Conservation (phyloP, 2,329 filamentous ascomycete genomes). For the Pseudohalonectria lignicola region DNA sequence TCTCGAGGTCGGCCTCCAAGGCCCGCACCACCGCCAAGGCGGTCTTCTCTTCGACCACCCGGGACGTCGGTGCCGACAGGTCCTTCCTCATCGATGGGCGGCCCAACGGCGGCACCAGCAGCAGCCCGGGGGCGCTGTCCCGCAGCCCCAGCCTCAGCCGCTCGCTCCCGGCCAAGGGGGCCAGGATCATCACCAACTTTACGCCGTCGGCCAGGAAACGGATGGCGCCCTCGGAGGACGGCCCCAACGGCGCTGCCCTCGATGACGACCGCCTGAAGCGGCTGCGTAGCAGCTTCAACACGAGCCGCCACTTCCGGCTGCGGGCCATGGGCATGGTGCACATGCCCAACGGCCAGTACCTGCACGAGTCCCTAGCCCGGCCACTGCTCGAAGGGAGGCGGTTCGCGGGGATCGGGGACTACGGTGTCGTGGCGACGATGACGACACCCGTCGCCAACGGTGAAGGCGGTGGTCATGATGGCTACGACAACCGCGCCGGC, state of each 20-base stretch:
- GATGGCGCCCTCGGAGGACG: background rate
- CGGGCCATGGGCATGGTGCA: conserved; percentile 30
- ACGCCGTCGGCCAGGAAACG: conserved; percentile 6
- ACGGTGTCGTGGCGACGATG: conserved; percentile 17
- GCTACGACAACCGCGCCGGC: too few species aligned
- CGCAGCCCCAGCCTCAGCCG: conserved; percentile 9
- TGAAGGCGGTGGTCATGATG: too few species aligned
- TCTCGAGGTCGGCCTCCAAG: conserved; percentile 1
- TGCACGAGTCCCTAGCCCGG: conserved; percentile 31
- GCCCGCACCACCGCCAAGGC: conserved; percentile 2
- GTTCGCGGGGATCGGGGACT: conserved; percentile 24
- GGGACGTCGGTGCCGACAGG: too few species aligned
- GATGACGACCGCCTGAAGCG: background rate
- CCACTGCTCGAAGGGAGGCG: conserved; percentile 31
- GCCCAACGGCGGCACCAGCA: conserved; percentile 1
- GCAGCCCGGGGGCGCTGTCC: conserved; percentile 8
- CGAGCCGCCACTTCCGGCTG: conserved; percentile 25
- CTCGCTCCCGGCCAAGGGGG: conserved; percentile 8
- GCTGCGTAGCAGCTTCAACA: conserved; percentile 1
- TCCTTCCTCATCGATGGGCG: too few species aligned
- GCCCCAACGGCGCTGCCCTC: background rate
- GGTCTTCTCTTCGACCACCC: conserved; percentile 1
- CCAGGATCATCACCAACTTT: conserved; percentile 11
- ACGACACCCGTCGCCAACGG: conserved; percentile 3
- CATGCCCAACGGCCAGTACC: conserved; percentile 17